Evolutionary conservation across 306 rosid species (phyloP), one percentile per base, ranked within the genome.

Genomic region (Corylus avellana): DNA sequence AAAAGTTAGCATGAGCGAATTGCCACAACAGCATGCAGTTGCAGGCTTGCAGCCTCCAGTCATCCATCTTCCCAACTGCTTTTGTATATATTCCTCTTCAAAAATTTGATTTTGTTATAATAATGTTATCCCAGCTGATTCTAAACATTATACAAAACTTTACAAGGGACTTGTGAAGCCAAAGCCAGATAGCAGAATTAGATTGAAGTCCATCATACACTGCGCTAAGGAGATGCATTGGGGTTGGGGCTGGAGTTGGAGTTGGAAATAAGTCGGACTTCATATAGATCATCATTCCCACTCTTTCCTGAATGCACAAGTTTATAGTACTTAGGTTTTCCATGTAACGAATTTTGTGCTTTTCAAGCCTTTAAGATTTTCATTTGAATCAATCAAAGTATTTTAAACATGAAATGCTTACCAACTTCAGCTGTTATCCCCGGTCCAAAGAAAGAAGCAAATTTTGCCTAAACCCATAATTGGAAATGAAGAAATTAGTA

Each of bases 391-490:
- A 58, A 72, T 20, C 39, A 58, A 72, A 77, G 61, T 49, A 75
- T 35, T 44, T 42, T 22, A 37, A 56, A 48, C 14, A 14, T 59
- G 77, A 35, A 13, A 61, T 39, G 82, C 97, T 89, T 86, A 93
- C 99, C 99, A 35, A 93, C 77, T 90, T 93, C 97, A n/a, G 99
- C 97, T 35, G 93, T 82, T 70, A 95, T 86, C 78, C 96, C 97
- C 50, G 99, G 97, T 74, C 98, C 98, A 82, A 95, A 95, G 88
- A 92, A 95, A 58, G 98, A 95, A 74, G 97, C 7, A 80, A 95
- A 91, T 81, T 92, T 95, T 62, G 90, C 97, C 98, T 95, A 73
- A 47, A 85, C 66, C 69, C 78, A 78, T 12, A 10, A 76, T 12
- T 29, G 56, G 61, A 86, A 67, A 57, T 56, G 2, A 22, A 54